Percentiles rank a stretch among this genome's conserved stretches.
These are phyloP conservation scores for Paulownia fortunei DNA, from an alignment of 257 asterid genomes.

Conservation along the genomic window DNA sequence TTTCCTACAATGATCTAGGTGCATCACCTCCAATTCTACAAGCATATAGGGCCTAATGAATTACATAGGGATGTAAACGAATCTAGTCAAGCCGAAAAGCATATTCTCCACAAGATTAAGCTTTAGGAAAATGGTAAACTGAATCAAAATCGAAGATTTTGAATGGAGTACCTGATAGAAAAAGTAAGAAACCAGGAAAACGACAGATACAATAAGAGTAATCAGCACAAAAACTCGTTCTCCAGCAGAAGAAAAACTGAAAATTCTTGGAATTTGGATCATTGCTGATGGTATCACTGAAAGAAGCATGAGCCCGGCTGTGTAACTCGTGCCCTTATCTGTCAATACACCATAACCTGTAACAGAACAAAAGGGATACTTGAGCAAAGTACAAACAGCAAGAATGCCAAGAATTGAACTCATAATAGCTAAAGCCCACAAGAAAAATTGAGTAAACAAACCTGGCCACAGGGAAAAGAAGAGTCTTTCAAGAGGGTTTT, in stretches of 20 bases:
- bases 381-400: background rate
- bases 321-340: conserved; percentile 47
- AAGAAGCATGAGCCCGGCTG: conserved; percentile 61
- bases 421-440: too few relatives aligned
- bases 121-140: background rate
- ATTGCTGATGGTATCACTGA: conserved; percentile 57
- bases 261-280: conserved; percentile 44
- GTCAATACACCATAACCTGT: conserved; percentile 60
- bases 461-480: conserved; percentile 55
- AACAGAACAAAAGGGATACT: background rate
- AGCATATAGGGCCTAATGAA: background rate
- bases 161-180: conserved; percentile 64
- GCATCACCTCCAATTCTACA: background rate
- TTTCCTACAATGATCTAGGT: background rate
- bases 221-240: conserved; percentile 37
- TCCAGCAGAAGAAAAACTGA: conserved; percentile 32
- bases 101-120: background rate
- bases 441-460: background rate
- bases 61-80: background rate
- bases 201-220: conserved; percentile 49
- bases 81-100: background rate
- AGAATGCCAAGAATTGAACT: background rate
- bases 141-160: background rate
- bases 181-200: conserved; percentile 56
- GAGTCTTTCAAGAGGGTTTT: conserved; percentile 42